Conservation (phyloP, 2,329 filamentous ascomycete genomes). For the Karstenula rhodostoma region DNA sequence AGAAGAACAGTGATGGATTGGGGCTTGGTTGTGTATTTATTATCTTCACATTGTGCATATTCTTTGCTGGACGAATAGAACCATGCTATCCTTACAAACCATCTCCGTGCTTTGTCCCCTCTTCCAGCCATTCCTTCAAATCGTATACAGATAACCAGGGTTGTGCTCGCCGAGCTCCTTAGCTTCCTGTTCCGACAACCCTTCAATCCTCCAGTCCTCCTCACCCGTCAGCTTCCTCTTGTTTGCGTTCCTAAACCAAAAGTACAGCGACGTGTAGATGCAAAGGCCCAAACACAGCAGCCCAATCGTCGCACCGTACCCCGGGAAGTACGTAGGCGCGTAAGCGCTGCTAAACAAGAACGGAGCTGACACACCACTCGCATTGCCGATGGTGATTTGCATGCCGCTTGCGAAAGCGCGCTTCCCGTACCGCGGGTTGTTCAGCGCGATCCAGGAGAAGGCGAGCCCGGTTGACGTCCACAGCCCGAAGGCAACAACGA, state of each 20-base stretch:
- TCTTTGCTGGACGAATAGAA: slow-evolving; percentile 10
- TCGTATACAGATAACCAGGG: slow-evolving; percentile 35
- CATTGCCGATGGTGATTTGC: slow-evolving; percentile 41
- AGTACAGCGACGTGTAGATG: slow-evolving; percentile 28
- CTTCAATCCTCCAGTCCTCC: slow-evolving; percentile 35
- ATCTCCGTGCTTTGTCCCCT: neutral
- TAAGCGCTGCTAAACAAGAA: slow-evolving; percentile 30
- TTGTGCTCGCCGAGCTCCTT: slow-evolving; percentile 37
- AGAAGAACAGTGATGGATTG: neutral
- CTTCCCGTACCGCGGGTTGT: slow-evolving; percentile 31
- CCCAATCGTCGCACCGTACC: slow-evolving; percentile 35
- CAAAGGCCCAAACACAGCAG: slow-evolving; percentile 26
- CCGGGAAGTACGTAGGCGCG: slow-evolving; percentile 28
- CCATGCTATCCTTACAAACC: neutral
- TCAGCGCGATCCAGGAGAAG: slow-evolving; percentile 25
- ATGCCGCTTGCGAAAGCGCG: slow-evolving; percentile 22
- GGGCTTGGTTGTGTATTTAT: slow-evolving; percentile 12
- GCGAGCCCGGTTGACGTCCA: slow-evolving; percentile 22
- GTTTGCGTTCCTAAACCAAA: slow-evolving; percentile 33
- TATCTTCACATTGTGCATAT: slow-evolving; percentile 3
- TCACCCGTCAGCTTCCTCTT: slow-evolving; percentile 32
- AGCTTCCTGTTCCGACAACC: slow-evolving; percentile 34
- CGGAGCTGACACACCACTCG: slow-evolving; percentile 39
- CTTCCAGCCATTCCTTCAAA: slow-evolving; percentile 10
- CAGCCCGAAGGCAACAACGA: slow-evolving; percentile 27